Conservation (phyloP, 192 early-diverging fungal species). For the Podila epigama region DNA sequence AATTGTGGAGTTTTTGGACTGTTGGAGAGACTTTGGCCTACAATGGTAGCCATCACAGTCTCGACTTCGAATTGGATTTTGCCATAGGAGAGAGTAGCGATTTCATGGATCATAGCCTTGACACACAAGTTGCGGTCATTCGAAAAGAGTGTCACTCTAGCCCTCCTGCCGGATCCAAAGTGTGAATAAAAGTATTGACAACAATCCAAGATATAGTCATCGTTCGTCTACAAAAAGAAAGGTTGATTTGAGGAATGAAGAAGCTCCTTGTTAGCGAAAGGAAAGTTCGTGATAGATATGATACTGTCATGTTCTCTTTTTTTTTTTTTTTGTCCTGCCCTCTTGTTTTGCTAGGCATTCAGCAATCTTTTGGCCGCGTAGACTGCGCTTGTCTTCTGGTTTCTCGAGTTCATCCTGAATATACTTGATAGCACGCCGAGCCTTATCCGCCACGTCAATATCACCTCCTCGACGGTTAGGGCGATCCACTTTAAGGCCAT, state of each 20-base stretch:
- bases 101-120: constrained; percentile 64
- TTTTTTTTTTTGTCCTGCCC: constrained; percentile 13
- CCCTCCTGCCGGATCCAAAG: constrained; percentile 21
- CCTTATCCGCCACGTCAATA: constrained; percentile 40
- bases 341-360: constrained; percentile 40
- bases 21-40: not conserved
- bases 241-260: not conserved
- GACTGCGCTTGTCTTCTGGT: constrained; percentile 11
- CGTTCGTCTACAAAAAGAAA: constrained; percentile 38
- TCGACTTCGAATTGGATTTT: constrained; percentile 17
- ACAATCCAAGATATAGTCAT: constrained; percentile 66
- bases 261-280: not conserved
- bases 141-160: constrained; percentile 54
- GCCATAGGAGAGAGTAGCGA: constrained; percentile 44
- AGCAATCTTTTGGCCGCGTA: constrained; percentile 60
- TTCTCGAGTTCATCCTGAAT: constrained; percentile 50
- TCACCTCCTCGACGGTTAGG: constrained; percentile 13
- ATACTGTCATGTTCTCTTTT: constrained; percentile 7
- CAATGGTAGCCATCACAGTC: constrained; percentile 6
- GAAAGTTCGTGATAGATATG: not conserved
- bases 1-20: too few relatives aligned
- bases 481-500: constrained; percentile 54
- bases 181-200: constrained; percentile 54
- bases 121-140: constrained; percentile 65
- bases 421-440: constrained; percentile 58